These are phyloP conservation scores for Rostrohypoxylon terebratum DNA, from an alignment of 495 filamentous ascomycete genomes.

Conservation along the genomic window DNA sequence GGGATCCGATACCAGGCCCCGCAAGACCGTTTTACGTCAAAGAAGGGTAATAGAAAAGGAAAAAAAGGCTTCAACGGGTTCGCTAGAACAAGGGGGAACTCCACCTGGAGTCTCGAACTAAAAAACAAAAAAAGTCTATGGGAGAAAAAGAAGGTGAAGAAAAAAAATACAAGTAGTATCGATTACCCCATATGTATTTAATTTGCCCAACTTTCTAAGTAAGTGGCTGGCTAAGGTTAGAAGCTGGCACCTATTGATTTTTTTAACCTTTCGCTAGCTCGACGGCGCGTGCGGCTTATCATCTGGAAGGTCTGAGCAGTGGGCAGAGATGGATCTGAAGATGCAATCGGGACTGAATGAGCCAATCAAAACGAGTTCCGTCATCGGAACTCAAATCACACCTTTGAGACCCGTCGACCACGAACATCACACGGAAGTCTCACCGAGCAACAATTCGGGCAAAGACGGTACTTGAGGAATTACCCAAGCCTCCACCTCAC, in stretches of 20 bases:
- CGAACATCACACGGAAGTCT: not conserved
- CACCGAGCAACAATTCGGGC: conserved; percentile 18
- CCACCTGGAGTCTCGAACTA: conserved; percentile 34
- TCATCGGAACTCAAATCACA: conserved; percentile 2
- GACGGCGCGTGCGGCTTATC: conserved; percentile 17
- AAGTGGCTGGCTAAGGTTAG: not conserved
- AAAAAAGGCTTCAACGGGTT: conserved; percentile 24
- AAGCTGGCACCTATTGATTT: not conserved
- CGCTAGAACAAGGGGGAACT: conserved; percentile 33
- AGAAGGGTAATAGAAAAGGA: conserved; percentile 26
- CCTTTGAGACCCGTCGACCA: not conserved
- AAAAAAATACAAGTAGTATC: conserved; percentile 25
- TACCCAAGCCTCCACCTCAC: conserved; percentile 3
- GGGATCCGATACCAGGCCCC: conserved; percentile 16
- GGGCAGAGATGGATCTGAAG: no score
- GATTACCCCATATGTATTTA: conserved; percentile 11
- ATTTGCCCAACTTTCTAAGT: not conserved
- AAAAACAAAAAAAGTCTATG: not conserved
- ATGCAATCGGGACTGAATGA: not conserved
- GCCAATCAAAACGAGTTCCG: conserved; percentile 37
- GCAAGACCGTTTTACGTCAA: conserved; percentile 38
- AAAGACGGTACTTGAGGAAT: not conserved
- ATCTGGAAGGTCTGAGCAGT: no score
- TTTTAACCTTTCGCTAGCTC: conserved; percentile 21
- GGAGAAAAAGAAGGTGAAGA: not conserved